A percentile compares a stretch with the other conserved stretches of the same genome.
Conservation (phyloP, 495 filamentous ascomycete species). For the Xylaria curta region DNA sequence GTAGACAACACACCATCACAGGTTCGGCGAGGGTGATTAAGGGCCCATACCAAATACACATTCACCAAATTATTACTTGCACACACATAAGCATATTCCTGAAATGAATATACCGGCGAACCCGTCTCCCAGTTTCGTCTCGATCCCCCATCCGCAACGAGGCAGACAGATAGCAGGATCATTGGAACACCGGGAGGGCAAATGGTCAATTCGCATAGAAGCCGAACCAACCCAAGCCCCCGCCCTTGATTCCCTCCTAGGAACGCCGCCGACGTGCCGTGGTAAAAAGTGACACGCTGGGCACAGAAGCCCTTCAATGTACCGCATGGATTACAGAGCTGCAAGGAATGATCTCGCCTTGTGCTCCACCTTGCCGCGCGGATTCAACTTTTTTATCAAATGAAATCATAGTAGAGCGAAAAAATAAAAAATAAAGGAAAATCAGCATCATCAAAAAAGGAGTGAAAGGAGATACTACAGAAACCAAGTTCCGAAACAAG, state of each 20-base stretch:
- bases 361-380: slow-evolving; percentile 68
- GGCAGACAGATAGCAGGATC: slow-evolving; percentile 37
- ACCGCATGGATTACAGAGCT: slow-evolving; percentile 71
- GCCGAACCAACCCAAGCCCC: slow-evolving; percentile 43
- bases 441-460: neutral
- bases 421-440: neutral
- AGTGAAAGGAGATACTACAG: neutral
- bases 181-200: slow-evolving; percentile 36
- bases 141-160: slow-evolving; percentile 31
- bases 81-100: neutral
- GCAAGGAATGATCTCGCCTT: slow-evolving; percentile 70
- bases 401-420: slow-evolving; percentile 10
- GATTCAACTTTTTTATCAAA: slow-evolving; percentile 30
- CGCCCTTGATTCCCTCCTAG: slow-evolving; percentile 36
- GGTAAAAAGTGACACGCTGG: slow-evolving; percentile 27
- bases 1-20: neutral
- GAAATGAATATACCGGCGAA: slow-evolving; percentile 38
- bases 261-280: slow-evolving; percentile 37
- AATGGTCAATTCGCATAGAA: slow-evolving; percentile 47
- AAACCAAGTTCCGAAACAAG: neutral
- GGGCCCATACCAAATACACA: neutral
- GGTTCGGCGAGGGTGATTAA: neutral
- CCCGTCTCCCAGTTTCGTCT: slow-evolving; percentile 39
- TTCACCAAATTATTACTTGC: neutral
- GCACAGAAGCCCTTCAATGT: slow-evolving; percentile 47